Base-by-base conservation (phyloP, 83 land plant species). In the Larix sibirica region DNA sequence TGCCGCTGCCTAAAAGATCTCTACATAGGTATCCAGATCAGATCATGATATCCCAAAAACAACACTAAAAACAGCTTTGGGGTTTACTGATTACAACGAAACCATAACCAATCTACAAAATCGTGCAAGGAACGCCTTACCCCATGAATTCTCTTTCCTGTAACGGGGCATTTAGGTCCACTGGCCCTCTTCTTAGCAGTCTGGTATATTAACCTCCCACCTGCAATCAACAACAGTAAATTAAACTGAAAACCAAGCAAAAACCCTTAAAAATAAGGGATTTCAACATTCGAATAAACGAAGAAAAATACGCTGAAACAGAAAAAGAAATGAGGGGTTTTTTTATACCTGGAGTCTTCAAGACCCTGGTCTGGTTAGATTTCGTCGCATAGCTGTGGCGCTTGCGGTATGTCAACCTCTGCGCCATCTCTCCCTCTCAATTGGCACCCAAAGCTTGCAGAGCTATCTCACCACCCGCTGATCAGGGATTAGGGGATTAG, bases 321-420 rank as follows among this genome's bases (percentile, higher is more conserved):
- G 13, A 0, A 81, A 31, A 20, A 21, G 28, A 60, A 79, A 12
- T 40, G 60, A 14, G 60, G 21, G 20, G 4, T n/a, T 13, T 24
- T 12, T 14, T 3, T 28, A 4, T 69, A 94, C 96, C 96, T 13
- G 96, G 96, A 67, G 95, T 94, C 83, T 92, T 94, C 79, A 94
- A 91, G 62, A 94, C 85, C 62, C 94, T 79, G 38, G 89, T 89
- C 88, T 94, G 93, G 84, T 94, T 94, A 63, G 96, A 90, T 77
- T 90, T 92, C 78, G 96, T 94, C 82, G 95, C 96, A 83, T 92
- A 94, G 92, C 96, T 92, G 83, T 94, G 96, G 44, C 96, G 91
- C 67, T 82, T 84, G 54, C 96, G 87, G 79, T 92, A 94, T 4
- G 93, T 92, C 38, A 94, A 84, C 21, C 96, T 85, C 88, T 94